These are phyloP conservation scores for Fusarium sp. DNA, from an alignment of 2,329 filamentous ascomycete genomes.

Conservation along the genomic window DNA sequence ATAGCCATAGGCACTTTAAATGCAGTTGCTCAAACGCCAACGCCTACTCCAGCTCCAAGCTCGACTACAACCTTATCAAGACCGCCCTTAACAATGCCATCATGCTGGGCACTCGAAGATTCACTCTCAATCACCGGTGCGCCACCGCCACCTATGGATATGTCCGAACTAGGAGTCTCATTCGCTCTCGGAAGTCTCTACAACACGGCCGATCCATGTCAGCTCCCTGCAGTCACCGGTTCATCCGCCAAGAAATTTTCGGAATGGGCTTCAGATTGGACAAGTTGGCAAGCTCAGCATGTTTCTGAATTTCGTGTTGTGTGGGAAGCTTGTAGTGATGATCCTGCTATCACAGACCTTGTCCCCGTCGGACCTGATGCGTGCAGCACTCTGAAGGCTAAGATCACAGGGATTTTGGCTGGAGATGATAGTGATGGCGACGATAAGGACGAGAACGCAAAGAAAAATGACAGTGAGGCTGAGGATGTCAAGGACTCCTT, in stretches of 20 bases:
- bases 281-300: constrained; percentile 8
- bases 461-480: not conserved
- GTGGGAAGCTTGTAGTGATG: constrained; percentile 6
- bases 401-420: constrained; percentile 5
- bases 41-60: not conserved
- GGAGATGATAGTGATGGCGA: not conserved
- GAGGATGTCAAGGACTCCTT: not conserved
- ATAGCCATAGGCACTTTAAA: not conserved
- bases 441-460: not conserved
- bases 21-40: not conserved
- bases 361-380: constrained; percentile 4
- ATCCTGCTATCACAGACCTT: constrained; percentile 3
- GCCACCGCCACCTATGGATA: not conserved
- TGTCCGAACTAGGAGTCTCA: constrained; percentile 3
- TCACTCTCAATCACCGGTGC: not conserved
- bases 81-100: not conserved
- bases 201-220: not conserved
- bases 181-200: constrained; percentile 14
- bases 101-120: not conserved
- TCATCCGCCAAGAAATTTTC: not conserved
- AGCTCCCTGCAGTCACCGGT: constrained; percentile 1
- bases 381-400: constrained; percentile 14
- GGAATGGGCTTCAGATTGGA: constrained; percentile 7
- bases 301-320: not conserved
- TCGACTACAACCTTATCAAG: not conserved